A percentile compares a stretch with the other conserved stretches of the same genome.
Evolutionary conservation across 495 filamentous ascomycete species (phyloP).

Genomic region (Emericellopsis terricola): DNA sequence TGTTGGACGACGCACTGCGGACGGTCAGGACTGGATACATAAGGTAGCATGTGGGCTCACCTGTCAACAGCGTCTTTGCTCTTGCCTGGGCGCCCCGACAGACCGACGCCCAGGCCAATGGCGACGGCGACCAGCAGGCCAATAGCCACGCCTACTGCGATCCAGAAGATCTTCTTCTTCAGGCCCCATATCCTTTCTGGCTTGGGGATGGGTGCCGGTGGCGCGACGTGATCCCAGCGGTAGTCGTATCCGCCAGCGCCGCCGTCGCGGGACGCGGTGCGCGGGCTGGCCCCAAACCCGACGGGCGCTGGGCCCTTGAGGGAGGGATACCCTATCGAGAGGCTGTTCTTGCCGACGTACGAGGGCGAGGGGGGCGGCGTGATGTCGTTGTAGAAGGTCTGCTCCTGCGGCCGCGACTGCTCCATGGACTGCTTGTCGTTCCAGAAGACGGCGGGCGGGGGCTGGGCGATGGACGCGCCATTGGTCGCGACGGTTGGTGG

Average conservation of each 20-base stretch:
- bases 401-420: not conserved
- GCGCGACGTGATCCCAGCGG: slow-evolving; percentile 1
- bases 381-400: not conserved
- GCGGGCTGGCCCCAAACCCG: too few species aligned
- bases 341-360: not conserved
- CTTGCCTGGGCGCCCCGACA: too few species aligned
- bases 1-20: too few species aligned
- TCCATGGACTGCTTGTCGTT: not conserved
- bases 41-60: too few species aligned
- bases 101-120: slow-evolving; percentile 20
- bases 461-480: too few species aligned
- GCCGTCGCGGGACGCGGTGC: not conserved
- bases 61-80: slow-evolving; percentile 4
- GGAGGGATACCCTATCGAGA: not conserved
- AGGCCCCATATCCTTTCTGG: slow-evolving; percentile 9
- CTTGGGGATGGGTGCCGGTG: slow-evolving; percentile 1
- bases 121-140: slow-evolving; percentile 14
- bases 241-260: slow-evolving; percentile 3
- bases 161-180: slow-evolving; percentile 13
- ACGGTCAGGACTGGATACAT: too few species aligned
- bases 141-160: slow-evolving; percentile 8
- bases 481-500: too few species aligned
- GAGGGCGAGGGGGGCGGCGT: not conserved
- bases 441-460: not conserved
- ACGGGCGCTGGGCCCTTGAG: too few species aligned